Evolutionary conservation across 2,329 filamentous ascomycete genomes (phyloP).

Genomic region (Metarhizium rileyi): DNA sequence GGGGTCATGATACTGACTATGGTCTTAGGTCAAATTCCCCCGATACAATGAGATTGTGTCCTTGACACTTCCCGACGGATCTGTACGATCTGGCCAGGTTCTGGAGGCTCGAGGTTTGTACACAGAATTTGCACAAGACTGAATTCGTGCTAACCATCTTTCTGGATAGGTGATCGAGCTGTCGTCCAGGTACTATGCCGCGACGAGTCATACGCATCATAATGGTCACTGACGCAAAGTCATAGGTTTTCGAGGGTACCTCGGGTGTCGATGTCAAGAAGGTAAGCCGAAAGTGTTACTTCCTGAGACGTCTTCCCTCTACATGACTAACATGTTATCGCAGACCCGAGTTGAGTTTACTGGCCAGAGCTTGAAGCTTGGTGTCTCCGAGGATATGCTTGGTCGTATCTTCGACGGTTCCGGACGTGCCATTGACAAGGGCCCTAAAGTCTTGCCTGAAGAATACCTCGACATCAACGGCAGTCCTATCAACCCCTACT

Average conservation of each 20-base stretch:
- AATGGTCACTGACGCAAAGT: conserved; percentile 15
- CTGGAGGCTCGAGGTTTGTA: conserved; percentile 84
- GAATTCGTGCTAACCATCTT: neutral
- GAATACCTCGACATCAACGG: conserved; percentile 99
- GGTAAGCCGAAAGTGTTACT: conserved; percentile 37
- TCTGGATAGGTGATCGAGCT: conserved; percentile 68
- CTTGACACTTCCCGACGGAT: conserved; percentile 90
- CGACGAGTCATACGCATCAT: neutral
- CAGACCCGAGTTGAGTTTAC: conserved; percentile 97
- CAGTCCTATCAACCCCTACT: conserved; percentile 96
- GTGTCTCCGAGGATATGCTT: conserved; percentile 98
- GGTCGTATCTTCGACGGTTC: conserved; percentile 98
- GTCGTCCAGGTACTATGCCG: conserved; percentile 70
- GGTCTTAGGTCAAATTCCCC: conserved; percentile 82
- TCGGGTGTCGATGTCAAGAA: conserved; percentile 98
- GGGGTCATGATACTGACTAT: conserved; percentile 11
- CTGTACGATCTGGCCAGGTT: conserved; percentile 87
- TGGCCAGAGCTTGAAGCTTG: conserved; percentile 93
- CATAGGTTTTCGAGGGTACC: conserved; percentile 92
- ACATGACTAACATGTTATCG: conserved; percentile 16
- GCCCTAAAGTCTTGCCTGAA: conserved; percentile 93
- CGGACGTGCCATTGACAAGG: conserved; percentile 96
- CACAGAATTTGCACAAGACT: too few species aligned
- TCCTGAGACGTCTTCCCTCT: too few species aligned
- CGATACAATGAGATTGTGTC: conserved; percentile 97